phyloP scores from a whole-genome alignment of 2,329 filamentous ascomycete species.

The Tympanopsis confertula region DNA sequence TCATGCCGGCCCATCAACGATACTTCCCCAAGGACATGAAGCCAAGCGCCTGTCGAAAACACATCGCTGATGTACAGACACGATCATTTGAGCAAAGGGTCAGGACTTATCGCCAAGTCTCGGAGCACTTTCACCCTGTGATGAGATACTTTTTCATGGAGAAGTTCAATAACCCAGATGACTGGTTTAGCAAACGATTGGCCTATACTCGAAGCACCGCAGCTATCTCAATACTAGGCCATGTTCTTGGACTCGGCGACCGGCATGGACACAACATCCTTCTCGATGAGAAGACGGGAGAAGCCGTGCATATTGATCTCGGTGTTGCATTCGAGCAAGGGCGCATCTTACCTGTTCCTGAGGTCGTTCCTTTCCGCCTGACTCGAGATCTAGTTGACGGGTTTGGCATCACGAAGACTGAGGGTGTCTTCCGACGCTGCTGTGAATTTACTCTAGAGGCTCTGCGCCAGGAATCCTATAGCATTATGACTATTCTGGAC shows the following conservation, averaged over 20 bases:
- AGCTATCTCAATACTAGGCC: constrained; percentile 87
- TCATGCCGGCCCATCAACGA: constrained; percentile 78
- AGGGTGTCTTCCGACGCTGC: constrained; percentile 93
- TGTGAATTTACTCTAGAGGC: constrained; percentile 96
- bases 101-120: constrained; percentile 65
- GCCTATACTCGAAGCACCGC: constrained; percentile 90
- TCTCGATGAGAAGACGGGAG: constrained; percentile 76
- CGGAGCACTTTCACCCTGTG: constrained; percentile 76
- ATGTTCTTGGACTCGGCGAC: constrained; percentile 85
- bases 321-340: constrained; percentile 96
- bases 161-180: constrained; percentile 81
- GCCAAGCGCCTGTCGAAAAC: constrained; percentile 62
- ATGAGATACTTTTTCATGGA: constrained; percentile 98
- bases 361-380: constrained; percentile 88
- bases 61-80: constrained; percentile 63
- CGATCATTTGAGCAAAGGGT: constrained; percentile 62
- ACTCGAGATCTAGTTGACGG: constrained; percentile 92
- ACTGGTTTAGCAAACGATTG: constrained; percentile 83
- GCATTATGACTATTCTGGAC: constrained; percentile 97
- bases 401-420: constrained; percentile 89
- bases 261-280: constrained; percentile 95
- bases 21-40: constrained; percentile 81
- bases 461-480: constrained; percentile 85
- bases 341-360: constrained; percentile 84
- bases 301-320: constrained; percentile 93